Conservation (phyloP, 768 basidiomycete genomes). For the Lenzites betulinus region DNA sequence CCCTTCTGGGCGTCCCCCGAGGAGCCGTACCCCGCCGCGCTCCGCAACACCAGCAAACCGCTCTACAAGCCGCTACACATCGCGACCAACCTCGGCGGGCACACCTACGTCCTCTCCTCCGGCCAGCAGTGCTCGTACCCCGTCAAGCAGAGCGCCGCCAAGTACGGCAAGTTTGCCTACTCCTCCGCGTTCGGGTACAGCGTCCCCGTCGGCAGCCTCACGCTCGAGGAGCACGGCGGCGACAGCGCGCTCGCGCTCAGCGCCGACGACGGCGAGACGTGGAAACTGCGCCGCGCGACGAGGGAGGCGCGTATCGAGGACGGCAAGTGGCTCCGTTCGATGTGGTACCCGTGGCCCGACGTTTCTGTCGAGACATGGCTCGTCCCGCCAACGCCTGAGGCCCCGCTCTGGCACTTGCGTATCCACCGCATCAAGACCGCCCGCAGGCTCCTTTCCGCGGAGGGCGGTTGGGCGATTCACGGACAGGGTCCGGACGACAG, state of each 20-base stretch:
- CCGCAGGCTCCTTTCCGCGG: slow-evolving; percentile 56
- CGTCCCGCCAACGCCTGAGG: slow-evolving; percentile 56
- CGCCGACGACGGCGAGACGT: slow-evolving; percentile 71
- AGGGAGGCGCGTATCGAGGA: slow-evolving; percentile 58
- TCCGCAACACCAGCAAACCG: slow-evolving; percentile 49
- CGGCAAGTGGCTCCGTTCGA: slow-evolving; percentile 57
- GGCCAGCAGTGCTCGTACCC: slow-evolving; percentile 82
- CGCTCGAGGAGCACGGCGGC: slow-evolving; percentile 69
- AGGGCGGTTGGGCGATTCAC: slow-evolving; percentile 72
- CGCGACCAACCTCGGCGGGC: slow-evolving; percentile 59
- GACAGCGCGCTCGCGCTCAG: slow-evolving; percentile 73
- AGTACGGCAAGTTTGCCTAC: slow-evolving; percentile 79
- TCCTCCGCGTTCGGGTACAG: slow-evolving; percentile 79
- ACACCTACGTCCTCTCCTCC: slow-evolving; percentile 72
- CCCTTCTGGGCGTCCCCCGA: slow-evolving; percentile 75
- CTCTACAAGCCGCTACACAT: slow-evolving; percentile 70
- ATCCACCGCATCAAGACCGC: slow-evolving; percentile 62
- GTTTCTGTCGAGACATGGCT: slow-evolving; percentile 78
- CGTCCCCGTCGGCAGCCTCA: slow-evolving; percentile 61
- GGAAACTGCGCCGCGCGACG: slow-evolving; percentile 68
- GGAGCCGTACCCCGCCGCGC: slow-evolving; percentile 57
- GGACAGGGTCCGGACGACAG: slow-evolving; percentile 64
- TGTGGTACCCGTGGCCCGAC: slow-evolving; percentile 77
- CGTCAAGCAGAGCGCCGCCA: slow-evolving; percentile 75
- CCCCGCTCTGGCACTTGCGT: slow-evolving; percentile 70